phyloP scores from a whole-genome alignment of 176 grass and related monocot species.

The Alopecurus myosuroides region DNA sequence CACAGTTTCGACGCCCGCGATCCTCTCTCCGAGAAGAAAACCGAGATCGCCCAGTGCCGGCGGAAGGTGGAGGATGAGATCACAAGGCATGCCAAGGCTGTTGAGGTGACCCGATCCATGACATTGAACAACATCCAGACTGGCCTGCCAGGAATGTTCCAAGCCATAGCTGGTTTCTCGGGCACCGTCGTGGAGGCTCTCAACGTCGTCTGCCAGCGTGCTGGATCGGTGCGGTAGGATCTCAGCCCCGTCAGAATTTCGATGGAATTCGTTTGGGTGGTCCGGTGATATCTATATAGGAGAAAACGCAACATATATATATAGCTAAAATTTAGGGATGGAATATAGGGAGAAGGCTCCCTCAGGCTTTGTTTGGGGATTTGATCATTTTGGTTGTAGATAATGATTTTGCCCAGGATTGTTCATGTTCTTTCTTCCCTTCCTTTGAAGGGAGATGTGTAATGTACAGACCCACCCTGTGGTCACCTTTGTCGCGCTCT shows the following conservation, averaged over 20 bases:
- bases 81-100: constrained; percentile 65
- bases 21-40: constrained; percentile 88
- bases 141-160: constrained; percentile 92
- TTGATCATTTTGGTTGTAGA: constrained; percentile 53
- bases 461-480: constrained; percentile 37
- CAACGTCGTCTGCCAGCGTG: constrained; percentile 68
- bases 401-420: constrained; percentile 54
- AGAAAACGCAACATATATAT: constrained; percentile 38
- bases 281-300: constrained; percentile 45
- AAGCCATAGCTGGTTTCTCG: constrained; percentile 86
- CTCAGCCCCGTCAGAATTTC: neutral
- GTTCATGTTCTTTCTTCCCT: constrained; percentile 13
- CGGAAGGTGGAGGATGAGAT: constrained; percentile 97
- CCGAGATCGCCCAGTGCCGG: constrained; percentile 59
- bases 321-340: constrained; percentile 50
- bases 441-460: constrained; percentile 23
- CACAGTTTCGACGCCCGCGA: constrained; percentile 79
- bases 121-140: constrained; percentile 98
- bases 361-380: constrained; percentile 19
- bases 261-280: neutral
- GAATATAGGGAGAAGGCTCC: constrained; percentile 26
- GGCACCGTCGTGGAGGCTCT: constrained; percentile 68
- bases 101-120: constrained; percentile 87
- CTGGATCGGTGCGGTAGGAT: constrained; percentile 58
- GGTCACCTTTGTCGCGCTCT: constrained; percentile 36